Evolutionary conservation across 2,329 filamentous ascomycete genomes (phyloP).

Genomic region (Tolypocladium cylindrosporum): DNA sequence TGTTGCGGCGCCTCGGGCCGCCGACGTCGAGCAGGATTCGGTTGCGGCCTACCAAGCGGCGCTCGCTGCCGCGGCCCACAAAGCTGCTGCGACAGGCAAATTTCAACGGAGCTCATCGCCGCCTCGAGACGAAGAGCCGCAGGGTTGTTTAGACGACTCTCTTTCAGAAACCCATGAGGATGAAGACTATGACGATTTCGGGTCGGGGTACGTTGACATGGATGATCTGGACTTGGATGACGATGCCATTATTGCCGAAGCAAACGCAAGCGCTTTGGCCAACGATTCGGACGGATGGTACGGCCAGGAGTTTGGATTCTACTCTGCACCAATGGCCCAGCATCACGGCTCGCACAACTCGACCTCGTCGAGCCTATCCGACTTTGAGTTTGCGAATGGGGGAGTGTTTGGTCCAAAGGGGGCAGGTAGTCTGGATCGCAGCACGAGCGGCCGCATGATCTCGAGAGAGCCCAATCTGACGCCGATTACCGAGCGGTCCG

Average conservation of each 20-base stretch:
- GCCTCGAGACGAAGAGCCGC: conserved; percentile 14
- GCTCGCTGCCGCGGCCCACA: conserved; percentile 69
- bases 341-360: conserved; percentile 35
- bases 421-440: conserved; percentile 43
- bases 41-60: conserved; percentile 71
- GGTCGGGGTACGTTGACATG: conserved; percentile 48
- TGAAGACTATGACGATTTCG: conserved; percentile 48
- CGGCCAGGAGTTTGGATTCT: conserved; percentile 94
- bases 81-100: conserved; percentile 65
- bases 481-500: conserved; percentile 89
- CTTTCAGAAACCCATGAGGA: conserved; percentile 6
- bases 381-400: conserved; percentile 61
- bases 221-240: conserved; percentile 66
- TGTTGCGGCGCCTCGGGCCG: conserved; percentile 1
- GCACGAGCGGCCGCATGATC: conserved; percentile 61
- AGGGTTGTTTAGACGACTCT: conserved; percentile 1
- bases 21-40: conserved; percentile 8
- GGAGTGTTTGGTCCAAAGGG: conserved; percentile 81
- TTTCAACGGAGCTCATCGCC: conserved; percentile 53
- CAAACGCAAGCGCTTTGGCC: conserved; percentile 86
- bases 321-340: conserved; percentile 48
- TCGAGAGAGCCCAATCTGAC: conserved; percentile 86
- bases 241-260: conserved; percentile 86
- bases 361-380: conserved; percentile 17
- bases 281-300: conserved; percentile 93